A percentile compares a stretch with the other conserved stretches of the same genome.
These are phyloP conservation scores for Carnegiea gigantea DNA, from an alignment of 179 eudicot species.

Conservation along the genomic window DNA sequence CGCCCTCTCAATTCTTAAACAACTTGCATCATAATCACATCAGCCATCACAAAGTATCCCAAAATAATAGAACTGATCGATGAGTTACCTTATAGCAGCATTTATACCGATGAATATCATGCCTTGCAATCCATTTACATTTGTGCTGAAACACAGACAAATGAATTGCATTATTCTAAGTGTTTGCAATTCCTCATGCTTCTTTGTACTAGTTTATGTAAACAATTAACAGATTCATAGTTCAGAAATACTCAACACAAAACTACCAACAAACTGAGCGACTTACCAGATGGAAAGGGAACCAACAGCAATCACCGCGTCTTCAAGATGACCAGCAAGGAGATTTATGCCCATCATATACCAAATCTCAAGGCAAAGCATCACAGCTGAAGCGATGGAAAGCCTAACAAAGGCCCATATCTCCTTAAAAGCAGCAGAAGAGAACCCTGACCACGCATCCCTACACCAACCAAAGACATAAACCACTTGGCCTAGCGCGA, in stretches of 20 bases:
- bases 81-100: slow-evolving; percentile 70
- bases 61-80: background rate
- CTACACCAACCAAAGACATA: slow-evolving; percentile 64
- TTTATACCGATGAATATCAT: slow-evolving; percentile 84
- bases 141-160: slow-evolving; percentile 51
- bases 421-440: slow-evolving; percentile 51
- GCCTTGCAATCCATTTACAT: slow-evolving; percentile 71
- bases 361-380: slow-evolving; percentile 74
- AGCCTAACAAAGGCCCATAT: slow-evolving; percentile 72
- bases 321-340: slow-evolving; percentile 61
- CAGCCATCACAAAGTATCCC: too few relatives aligned
- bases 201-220: too few relatives aligned
- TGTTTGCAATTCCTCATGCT: too few relatives aligned
- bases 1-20: background rate
- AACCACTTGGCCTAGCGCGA: slow-evolving; percentile 40
- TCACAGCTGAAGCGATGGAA: slow-evolving; percentile 69
- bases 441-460: slow-evolving; percentile 69
- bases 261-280: too few relatives aligned
- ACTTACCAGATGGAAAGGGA: slow-evolving; percentile 71
- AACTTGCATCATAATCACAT: too few relatives aligned
- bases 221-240: background rate
- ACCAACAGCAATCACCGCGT: slow-evolving; percentile 71
- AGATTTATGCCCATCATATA: slow-evolving; percentile 66
- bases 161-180: background rate
- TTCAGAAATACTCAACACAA: background rate